Base-by-base conservation (phyloP, 805 yeast species). In the Candida caryicola region DNA sequence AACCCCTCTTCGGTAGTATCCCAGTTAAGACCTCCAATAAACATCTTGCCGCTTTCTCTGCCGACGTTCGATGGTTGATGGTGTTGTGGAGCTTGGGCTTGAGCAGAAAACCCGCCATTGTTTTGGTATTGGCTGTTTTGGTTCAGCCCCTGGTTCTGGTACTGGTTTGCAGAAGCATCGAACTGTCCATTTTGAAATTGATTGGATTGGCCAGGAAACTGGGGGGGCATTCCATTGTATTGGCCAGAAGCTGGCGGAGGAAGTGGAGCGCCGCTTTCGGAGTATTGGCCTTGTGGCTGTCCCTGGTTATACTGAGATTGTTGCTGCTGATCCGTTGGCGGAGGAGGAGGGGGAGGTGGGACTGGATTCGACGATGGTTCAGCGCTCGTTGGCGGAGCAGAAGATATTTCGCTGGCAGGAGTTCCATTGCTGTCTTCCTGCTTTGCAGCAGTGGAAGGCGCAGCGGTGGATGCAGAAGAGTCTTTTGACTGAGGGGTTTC, bases 11-110 rank as follows among this genome's bases (percentile, higher is more conserved):
- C 98, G 10, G 90, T 82, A 12, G 99, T 91, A 57, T 91, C 97
- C 98, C 98, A 91, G 56, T 91, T 93, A 52, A 91, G 78, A 35
- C 99, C 99, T 46, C 99, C 99, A 61, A 88, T 79, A 55, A 89
- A 89, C 95, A 89, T 85, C 59, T 89, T 89, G 38, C 95, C 95
- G 47, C 81, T 81, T 52, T 86, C 96, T 37, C 53, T 60, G 18
- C 69, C 73, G 45, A 60, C 47, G 42, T 52, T 60, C 16, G 70
- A 66, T 4, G 50, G 50, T 29, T 37, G 47, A 29, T 39, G 43
- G 14, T 35, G 35, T 12, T 23, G 32, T 26, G 54, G 63, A 23
- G 49, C 53, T 34, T 38, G 43, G 19, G 47, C 46, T 17, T 31
- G 38, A 29, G 41, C 46, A 6, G 10, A 4, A 9, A 23, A 33